Percentiles rank a stretch among this genome's conserved stretches.
Evolutionary conservation across 202 grass and related monocot genomes (phyloP).

Genomic region (Digitaria exilis): DNA sequence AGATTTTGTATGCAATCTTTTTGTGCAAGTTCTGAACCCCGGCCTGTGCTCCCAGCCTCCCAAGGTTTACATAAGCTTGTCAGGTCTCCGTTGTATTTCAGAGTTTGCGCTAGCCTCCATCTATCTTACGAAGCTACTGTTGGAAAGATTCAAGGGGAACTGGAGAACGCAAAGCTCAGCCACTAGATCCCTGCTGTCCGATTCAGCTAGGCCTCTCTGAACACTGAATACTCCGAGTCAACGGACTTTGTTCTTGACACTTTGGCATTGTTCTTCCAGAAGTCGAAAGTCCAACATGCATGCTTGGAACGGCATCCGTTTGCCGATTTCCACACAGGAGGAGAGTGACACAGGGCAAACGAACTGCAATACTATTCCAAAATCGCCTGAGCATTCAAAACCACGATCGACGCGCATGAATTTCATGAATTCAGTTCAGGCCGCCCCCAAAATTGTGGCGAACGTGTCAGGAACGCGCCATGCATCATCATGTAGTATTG

Average conservation of each 20-base stretch:
- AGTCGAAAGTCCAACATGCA: conserved; percentile 35
- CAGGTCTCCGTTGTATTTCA: not conserved
- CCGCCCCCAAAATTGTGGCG: not conserved
- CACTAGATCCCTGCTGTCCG: not conserved
- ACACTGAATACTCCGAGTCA: not conserved
- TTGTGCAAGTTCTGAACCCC: not conserved
- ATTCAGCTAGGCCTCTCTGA: not conserved
- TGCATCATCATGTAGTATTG: not conserved
- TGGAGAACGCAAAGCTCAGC: not conserved
- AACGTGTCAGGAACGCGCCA: too few relatives aligned
- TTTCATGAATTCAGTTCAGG: not conserved
- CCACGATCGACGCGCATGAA: not conserved
- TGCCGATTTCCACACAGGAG: conserved; percentile 15
- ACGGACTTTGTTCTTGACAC: not conserved
- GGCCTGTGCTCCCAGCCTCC: not conserved
- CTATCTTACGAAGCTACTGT: not conserved
- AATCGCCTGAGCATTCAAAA: not conserved
- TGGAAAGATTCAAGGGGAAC: not conserved
- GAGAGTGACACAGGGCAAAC: conserved; percentile 15
- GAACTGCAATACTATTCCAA: conserved; percentile 20
- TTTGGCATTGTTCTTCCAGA: not conserved
- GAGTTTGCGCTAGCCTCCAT: not conserved
- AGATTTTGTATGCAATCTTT: not conserved
- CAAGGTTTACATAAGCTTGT: not conserved
- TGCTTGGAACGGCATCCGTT: conserved; percentile 26